Evolutionary conservation across 345 rosid genomes (phyloP).

Genomic region (Cochlearia excelsa): DNA sequence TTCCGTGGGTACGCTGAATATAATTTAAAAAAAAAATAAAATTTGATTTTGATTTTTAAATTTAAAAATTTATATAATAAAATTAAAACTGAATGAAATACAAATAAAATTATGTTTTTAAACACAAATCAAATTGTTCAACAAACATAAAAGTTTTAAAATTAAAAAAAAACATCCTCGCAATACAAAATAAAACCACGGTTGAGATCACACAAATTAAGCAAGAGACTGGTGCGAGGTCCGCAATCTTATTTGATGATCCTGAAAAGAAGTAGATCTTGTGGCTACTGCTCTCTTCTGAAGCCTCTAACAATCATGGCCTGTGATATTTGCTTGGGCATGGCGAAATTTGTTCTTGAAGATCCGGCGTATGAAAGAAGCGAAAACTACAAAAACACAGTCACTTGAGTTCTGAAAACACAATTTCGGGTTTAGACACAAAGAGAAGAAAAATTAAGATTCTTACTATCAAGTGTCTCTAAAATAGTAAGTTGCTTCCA

Average conservation of each 20-base stretch:
- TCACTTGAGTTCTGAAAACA: not conserved
- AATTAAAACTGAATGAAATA: too few relatives aligned
- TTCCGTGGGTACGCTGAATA: too few relatives aligned
- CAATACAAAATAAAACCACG: slow-evolving; percentile 44
- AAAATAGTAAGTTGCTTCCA: slow-evolving; percentile 74
- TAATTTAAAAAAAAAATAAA: too few relatives aligned
- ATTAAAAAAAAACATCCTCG: too few relatives aligned
- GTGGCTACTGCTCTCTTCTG: slow-evolving; percentile 62
- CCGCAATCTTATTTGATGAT: slow-evolving; percentile 51
- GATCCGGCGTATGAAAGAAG: slow-evolving; percentile 74
- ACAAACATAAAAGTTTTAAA: too few relatives aligned
- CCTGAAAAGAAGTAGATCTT: slow-evolving; percentile 59
- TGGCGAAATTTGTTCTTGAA: slow-evolving; percentile 87
- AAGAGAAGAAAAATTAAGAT: slow-evolving; percentile 11
- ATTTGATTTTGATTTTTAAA: too few relatives aligned
- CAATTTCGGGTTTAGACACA: not conserved
- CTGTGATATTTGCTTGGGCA: slow-evolving; percentile 95
- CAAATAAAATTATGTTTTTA: too few relatives aligned
- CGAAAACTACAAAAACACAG: slow-evolving; percentile 63
- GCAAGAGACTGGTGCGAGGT: slow-evolving; percentile 56
- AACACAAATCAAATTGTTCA: too few relatives aligned
- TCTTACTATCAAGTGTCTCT: slow-evolving; percentile 81
- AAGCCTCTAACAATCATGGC: slow-evolving; percentile 99
- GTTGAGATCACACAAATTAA: slow-evolving; percentile 59
- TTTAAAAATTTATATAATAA: too few relatives aligned